Percentiles rank a stretch among this genome's conserved stretches.
phyloP scores from a whole-genome alignment of 2,329 filamentous ascomycete genomes.

The Xylaria digitata region DNA sequence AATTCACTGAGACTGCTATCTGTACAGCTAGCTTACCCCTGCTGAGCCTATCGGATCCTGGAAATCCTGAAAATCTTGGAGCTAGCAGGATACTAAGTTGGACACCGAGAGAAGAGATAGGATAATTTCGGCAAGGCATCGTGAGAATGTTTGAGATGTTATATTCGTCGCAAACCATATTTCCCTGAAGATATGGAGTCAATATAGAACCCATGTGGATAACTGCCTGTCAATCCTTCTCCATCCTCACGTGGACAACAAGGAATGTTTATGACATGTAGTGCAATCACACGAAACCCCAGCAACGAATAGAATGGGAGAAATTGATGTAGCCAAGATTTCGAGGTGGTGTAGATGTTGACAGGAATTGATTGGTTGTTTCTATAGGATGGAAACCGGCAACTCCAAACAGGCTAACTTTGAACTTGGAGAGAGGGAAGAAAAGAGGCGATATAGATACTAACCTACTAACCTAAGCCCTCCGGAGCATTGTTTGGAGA shows the following conservation, averaged over 20 bases:
- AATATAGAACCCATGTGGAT: background rate
- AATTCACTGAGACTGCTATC: background rate
- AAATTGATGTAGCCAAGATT: background rate
- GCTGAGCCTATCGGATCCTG: background rate
- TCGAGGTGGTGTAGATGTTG: background rate
- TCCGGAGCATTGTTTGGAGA: conserved; percentile 7
- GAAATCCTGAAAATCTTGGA: background rate
- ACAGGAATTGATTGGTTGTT: background rate
- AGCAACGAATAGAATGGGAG: background rate
- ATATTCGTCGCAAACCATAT: background rate
- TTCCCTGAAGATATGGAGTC: background rate
- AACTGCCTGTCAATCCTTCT: background rate
- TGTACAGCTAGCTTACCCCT: background rate
- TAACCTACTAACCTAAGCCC: no score
- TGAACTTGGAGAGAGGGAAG: no score
- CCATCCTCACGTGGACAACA: conserved; percentile 20
- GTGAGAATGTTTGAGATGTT: background rate
- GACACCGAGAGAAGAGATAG: background rate
- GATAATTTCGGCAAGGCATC: background rate
- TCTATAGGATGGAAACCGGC: background rate
- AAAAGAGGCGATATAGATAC: no score
- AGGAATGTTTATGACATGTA: conserved; percentile 9
- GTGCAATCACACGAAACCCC: background rate
- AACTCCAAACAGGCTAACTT: background rate
- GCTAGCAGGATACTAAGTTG: background rate